Conservation (phyloP, 2,329 filamentous ascomycete species). For the Neocucurbitaria cava region DNA sequence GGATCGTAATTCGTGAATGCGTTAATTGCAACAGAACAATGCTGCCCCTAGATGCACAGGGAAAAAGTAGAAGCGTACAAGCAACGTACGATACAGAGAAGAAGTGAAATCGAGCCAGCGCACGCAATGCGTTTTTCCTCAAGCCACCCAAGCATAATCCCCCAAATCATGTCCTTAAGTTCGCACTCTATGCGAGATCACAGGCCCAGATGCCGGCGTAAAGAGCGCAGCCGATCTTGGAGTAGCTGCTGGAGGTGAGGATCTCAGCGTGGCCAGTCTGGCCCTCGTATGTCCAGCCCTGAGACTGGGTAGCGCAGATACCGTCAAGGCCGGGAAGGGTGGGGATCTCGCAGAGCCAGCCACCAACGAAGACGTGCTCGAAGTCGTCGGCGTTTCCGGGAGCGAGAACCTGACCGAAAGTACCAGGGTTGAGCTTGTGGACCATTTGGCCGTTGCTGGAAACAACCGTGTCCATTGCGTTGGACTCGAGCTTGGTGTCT, state of each 20-base stretch:
- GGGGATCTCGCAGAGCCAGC: slow-evolving; percentile 46
- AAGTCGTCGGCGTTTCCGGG: slow-evolving; percentile 34
- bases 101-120: slow-evolving; percentile 22
- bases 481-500: slow-evolving; percentile 32
- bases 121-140: slow-evolving; percentile 15
- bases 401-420: slow-evolving; percentile 39
- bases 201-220: slow-evolving; percentile 39
- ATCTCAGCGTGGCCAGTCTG: slow-evolving; percentile 44
- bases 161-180: neutral
- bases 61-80: slow-evolving; percentile 13
- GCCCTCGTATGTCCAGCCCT: slow-evolving; percentile 40
- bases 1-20: slow-evolving; percentile 17
- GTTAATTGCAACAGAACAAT: slow-evolving; percentile 16
- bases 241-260: slow-evolving; percentile 32
- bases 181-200: slow-evolving; percentile 36
- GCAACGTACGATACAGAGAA: slow-evolving; percentile 23
- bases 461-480: slow-evolving; percentile 31
- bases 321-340: slow-evolving; percentile 31
- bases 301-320: slow-evolving; percentile 28
- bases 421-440: slow-evolving; percentile 42
- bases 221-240: slow-evolving; percentile 39
- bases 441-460: slow-evolving; percentile 39
- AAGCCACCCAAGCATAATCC: slow-evolving; percentile 13
- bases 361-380: slow-evolving; percentile 41
- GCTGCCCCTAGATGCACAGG: slow-evolving; percentile 13